Percentiles rank a stretch among this genome's conserved stretches.
Evolutionary conservation across 495 filamentous ascomycete genomes (phyloP).

Genomic region (Neurospora sublineolata): DNA sequence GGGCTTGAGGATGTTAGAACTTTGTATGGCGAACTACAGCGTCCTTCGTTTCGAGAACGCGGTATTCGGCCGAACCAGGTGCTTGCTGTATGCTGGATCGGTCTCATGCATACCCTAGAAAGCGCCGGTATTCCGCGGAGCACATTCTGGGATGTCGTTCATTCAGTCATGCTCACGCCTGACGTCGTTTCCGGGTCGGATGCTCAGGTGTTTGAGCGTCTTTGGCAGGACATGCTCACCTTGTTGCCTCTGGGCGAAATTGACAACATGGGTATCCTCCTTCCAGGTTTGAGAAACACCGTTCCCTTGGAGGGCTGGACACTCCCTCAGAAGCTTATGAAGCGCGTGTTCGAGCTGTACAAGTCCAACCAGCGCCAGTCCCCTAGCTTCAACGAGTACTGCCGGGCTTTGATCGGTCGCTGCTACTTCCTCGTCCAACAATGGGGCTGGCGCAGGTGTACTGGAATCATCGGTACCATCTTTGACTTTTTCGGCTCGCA

Average conservation of each 20-base stretch:
- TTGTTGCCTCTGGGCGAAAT: slow-evolving; percentile 69
- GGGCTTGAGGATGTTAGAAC: slow-evolving; percentile 42
- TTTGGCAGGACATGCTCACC: slow-evolving; percentile 66
- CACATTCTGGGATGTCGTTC: slow-evolving; percentile 49
- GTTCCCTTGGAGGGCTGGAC: slow-evolving; percentile 57
- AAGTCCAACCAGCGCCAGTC: slow-evolving; percentile 41
- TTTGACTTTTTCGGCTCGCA: slow-evolving; percentile 87
- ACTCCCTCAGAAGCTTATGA: slow-evolving; percentile 52
- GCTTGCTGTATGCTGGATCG: slow-evolving; percentile 52
- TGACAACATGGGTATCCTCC: slow-evolving; percentile 51
- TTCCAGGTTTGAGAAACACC: slow-evolving; percentile 44
- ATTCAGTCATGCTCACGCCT: slow-evolving; percentile 31
- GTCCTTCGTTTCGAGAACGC: slow-evolving; percentile 41
- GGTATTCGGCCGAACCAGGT: slow-evolving; percentile 53
- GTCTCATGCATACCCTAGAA: slow-evolving; percentile 49
- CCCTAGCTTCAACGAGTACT: slow-evolving; percentile 69
- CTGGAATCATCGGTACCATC: slow-evolving; percentile 61
- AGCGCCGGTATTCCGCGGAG: slow-evolving; percentile 31
- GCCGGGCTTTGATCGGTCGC: slow-evolving; percentile 57
- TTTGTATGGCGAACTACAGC: slow-evolving; percentile 55
- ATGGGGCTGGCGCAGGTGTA: slow-evolving; percentile 84
- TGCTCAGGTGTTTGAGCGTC: slow-evolving; percentile 47
- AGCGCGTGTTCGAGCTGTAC: slow-evolving; percentile 56
- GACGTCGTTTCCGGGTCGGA: slow-evolving; percentile 29
- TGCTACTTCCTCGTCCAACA: slow-evolving; percentile 66